These are phyloP conservation scores for Fraxinus quadrangulata DNA, from an alignment of 257 asterid genomes.

Conservation along the genomic window DNA sequence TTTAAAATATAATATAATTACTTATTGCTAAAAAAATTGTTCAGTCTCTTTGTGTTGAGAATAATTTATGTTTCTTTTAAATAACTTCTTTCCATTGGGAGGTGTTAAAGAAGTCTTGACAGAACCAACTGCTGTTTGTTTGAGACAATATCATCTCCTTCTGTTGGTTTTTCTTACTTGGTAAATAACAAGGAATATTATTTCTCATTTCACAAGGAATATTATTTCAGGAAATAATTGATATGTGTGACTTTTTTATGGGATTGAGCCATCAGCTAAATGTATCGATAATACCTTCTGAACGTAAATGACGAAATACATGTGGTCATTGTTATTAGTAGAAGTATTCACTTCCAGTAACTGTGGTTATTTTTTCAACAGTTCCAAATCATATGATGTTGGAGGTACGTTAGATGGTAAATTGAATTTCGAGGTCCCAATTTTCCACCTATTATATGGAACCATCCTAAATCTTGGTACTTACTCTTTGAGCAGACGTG, in stretches of 20 bases:
- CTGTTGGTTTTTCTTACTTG: background rate
- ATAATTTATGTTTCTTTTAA: background rate
- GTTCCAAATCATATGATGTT: conserved; percentile 97
- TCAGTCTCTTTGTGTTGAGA: background rate
- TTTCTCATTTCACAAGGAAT: conserved; percentile 27
- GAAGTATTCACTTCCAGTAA: conserved; percentile 16
- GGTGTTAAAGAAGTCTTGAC: too few relatives aligned
- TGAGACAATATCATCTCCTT: background rate
- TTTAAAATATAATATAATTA: too few relatives aligned
- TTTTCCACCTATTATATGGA: conserved; percentile 6
- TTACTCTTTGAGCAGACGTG: conserved; percentile 64
- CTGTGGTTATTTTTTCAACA: conserved; percentile 39
- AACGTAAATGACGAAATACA: conserved; percentile 45
- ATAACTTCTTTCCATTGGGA: background rate
- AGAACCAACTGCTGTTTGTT: background rate
- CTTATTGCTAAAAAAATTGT: background rate
- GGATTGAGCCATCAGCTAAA: conserved; percentile 98
- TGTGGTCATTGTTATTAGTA: conserved; percentile 6
- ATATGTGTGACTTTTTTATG: conserved; percentile 98
- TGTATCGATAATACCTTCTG: conserved; percentile 95
- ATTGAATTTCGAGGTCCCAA: conserved; percentile 18
- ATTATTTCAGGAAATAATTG: conserved; percentile 81
- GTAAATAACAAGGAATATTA: too few relatives aligned
- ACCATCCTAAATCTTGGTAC: conserved; percentile 25
- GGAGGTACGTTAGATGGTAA: conserved; percentile 64